Base-by-base conservation (phyloP, 106 monocot species). In the Allium cepa region DNA sequence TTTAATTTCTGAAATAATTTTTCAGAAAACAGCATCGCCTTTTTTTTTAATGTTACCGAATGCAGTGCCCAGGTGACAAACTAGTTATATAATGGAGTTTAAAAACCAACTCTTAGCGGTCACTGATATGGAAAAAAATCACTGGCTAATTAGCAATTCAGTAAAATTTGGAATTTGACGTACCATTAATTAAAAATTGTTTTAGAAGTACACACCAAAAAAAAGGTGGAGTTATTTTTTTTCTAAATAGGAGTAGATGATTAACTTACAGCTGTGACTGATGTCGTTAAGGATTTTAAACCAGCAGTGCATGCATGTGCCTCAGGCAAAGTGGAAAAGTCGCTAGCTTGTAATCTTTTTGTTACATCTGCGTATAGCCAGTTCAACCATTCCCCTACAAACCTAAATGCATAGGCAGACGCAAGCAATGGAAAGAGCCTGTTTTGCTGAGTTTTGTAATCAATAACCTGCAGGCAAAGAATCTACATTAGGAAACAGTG, bases 271-370 rank as follows among this genome's bases (percentile, higher is more conserved):
- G 96, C 96, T 28, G 96, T 89, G 26, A 58, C 72, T 53, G 88
- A 84, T 17, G 96, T 92, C 60, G 96, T 97, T 64, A 97, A 68
- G 7, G 96, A 92, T 75, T 97, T 97, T 76, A 97, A 73, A 56
- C 96, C 96, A 81, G 96, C 92, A 18, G 96, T 97, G 78, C 96
- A 97, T 17, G 96, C 96, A 89, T 97, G 96, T 52, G 76, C 96
- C 67, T 97, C 96, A 62, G 88, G 85, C 61, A 97, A 74, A 53
- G 96, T 97, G 36, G 96, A 84, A 69, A 92, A 97, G 63, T 97
- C 96, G 69, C 75, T 89, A 8, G 81, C 79, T 75, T 88, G 79
- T 55, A 97, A 72, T 75, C 82, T 88, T 66, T 83, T 78, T 15
- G 78, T 88, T 58, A 97, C 92, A 77, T 97, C 96, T 11, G 75